Percentiles rank a stretch among this genome's conserved stretches.
Evolutionary conservation across 1,139 yeast genomes (phyloP).

Genomic region (Pichiaceae sp.): DNA sequence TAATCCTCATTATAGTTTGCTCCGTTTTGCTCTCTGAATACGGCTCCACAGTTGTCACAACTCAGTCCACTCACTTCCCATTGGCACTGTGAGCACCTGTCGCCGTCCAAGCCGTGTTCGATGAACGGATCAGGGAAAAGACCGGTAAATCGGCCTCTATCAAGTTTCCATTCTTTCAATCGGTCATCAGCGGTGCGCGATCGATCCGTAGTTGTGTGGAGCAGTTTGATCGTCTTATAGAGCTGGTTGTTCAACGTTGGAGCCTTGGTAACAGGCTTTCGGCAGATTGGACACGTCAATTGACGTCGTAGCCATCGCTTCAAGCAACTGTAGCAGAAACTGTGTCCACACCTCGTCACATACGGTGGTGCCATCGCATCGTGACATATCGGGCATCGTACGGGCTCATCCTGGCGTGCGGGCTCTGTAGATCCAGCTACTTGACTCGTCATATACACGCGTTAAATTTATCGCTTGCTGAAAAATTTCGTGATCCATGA

Average conservation of each 20-base stretch:
- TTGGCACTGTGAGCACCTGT: slow-evolving; percentile 72
- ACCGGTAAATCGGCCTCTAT: too few species aligned
- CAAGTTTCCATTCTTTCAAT: too few species aligned
- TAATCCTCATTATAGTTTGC: too few species aligned
- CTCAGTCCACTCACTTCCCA: slow-evolving; percentile 48
- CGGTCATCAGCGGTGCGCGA: too few species aligned
- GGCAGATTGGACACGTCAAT: slow-evolving; percentile 68
- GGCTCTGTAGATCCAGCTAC: neutral
- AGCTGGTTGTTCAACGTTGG: slow-evolving; percentile 11
- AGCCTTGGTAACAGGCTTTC: slow-evolving; percentile 5
- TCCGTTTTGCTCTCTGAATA: too few species aligned
- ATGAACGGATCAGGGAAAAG: too few species aligned
- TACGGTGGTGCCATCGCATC: slow-evolving; percentile 12
- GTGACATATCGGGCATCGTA: slow-evolving; percentile 13
- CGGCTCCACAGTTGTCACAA: slow-evolving; percentile 18
- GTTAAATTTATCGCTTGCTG: neutral
- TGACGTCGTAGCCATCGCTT: slow-evolving; percentile 53
- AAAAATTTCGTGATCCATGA: neutral
- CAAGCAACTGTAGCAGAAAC: slow-evolving; percentile 72
- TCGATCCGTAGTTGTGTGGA: neutral
- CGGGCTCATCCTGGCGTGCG: neutral
- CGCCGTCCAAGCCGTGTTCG: too few species aligned
- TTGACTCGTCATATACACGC: neutral
- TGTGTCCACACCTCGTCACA: slow-evolving; percentile 73
- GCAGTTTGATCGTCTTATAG: neutral